phyloP scores from a whole-genome alignment of 73 alveolate genomes.

The Tetrahymena thermophila region DNA sequence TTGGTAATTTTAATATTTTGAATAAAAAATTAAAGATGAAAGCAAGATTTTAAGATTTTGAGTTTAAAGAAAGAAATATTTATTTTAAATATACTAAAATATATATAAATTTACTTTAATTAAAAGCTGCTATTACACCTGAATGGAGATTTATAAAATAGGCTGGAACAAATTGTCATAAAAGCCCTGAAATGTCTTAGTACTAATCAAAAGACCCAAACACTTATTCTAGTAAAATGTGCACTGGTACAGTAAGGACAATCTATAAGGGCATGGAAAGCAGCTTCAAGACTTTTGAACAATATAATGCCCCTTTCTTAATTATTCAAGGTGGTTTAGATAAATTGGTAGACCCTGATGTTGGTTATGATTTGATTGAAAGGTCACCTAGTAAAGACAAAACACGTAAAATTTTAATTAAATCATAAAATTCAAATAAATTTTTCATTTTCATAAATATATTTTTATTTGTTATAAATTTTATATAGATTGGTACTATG shows the following conservation, averaged over 20 bases:
- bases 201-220: constrained; percentile 23
- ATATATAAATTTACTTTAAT: background rate
- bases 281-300: background rate
- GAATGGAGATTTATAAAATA: constrained; percentile 16
- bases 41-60: too few species aligned
- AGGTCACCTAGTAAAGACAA: constrained; percentile 15
- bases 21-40: background rate
- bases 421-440: background rate
- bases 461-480: background rate
- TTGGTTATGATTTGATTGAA: background rate
- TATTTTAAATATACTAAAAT: background rate
- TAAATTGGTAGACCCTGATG: constrained; percentile 43
- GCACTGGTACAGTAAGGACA: constrained; percentile 10
- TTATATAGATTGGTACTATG: constrained; percentile 24
- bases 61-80: too few species aligned
- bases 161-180: constrained; percentile 14
- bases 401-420: background rate
- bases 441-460: background rate
- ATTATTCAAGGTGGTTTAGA: constrained; percentile 29
- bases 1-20: background rate
- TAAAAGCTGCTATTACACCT: background rate
- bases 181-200: constrained; percentile 22
- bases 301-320: constrained; percentile 21
- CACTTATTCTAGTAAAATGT: constrained; percentile 5
- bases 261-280: constrained; percentile 8